Conservation (phyloP, 495 filamentous ascomycete species). For the Elasticomyces elasticus region DNA sequence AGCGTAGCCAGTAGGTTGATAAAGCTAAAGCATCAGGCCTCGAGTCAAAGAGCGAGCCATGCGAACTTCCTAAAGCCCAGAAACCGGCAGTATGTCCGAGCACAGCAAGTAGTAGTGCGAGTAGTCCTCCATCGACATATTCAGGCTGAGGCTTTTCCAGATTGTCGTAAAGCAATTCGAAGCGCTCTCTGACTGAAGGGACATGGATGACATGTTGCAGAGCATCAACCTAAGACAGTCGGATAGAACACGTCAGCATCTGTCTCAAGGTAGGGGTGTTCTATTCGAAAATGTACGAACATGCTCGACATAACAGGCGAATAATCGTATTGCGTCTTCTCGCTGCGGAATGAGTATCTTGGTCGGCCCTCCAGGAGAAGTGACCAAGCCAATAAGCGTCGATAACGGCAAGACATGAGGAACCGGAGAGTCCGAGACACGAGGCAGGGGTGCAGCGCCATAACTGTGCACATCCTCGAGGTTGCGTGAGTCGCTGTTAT, state of each 20-base stretch:
- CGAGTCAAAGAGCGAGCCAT: not conserved
- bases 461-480: not conserved
- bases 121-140: not conserved
- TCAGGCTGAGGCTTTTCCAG: not conserved
- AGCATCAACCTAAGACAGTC: no score
- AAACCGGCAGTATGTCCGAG: conserved; percentile 6
- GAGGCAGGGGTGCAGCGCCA: no score
- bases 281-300: not conserved
- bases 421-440: not conserved
- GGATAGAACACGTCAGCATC: not conserved
- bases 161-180: not conserved
- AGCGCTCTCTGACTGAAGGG: not conserved
- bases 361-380: not conserved
- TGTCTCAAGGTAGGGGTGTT: not conserved
- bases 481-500: not conserved
- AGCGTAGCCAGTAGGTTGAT: conserved; percentile 8
- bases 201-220: conserved; percentile 17
- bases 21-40: not conserved
- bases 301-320: conserved; percentile 3
- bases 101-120: conserved; percentile 7
- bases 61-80: not conserved
- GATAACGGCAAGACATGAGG: not conserved
- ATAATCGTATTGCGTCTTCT: not conserved
- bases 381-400: not conserved
- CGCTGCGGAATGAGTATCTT: not conserved